Evolutionary conservation across 148 eudicot genomes (phyloP), one percentile per base, ranked within the genome.

Genomic region (Silene conica): DNA sequence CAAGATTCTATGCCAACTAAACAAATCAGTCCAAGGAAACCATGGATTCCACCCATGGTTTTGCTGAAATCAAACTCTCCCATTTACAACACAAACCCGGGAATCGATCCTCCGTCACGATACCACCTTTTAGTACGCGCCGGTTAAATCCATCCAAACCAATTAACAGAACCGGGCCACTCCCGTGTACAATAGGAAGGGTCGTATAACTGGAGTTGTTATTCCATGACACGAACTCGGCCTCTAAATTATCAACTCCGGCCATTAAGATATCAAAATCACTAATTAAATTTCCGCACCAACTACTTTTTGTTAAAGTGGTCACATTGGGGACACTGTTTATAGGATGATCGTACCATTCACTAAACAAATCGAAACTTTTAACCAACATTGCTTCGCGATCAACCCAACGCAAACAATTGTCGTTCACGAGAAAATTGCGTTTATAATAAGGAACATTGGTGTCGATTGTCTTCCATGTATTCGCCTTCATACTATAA

Each of bases 41-140:
- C 57, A 74, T 45, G 26, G 76, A 63, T 50, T 64, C 70, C 6
- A 50, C 76, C 76, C 76, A 74, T 6, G 70, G 61, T 13, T 10
- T 65, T 48, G 59, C 43, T 10, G 60, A 50, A 14, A 26, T 52
- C 46, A 66, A n/a, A 14, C 41, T 22, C 7, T 21, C 20, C 11
- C 20, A 16, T 50, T 69, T 16, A 15, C 16, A 4, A 14, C 14
- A 6, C 60, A 69, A 69, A 1, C 26, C 72, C 38, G 72, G 13
- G 72, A 50, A 11, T 38, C 59, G 58, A 48, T 48, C 72, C 57
- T 15, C 59, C 1, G 52, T 8, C 41, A 20, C 23, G 0, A 14
- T 3, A 48, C 72, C 59, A 50, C 20, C 52, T 66, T 38, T 38
- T 28, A n/a, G 13, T 15, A 64, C n/a, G 9, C 14, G 28, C 0